Conservation (phyloP, 371 early-diverging fungal species). For the Parasitella parasitica region DNA sequence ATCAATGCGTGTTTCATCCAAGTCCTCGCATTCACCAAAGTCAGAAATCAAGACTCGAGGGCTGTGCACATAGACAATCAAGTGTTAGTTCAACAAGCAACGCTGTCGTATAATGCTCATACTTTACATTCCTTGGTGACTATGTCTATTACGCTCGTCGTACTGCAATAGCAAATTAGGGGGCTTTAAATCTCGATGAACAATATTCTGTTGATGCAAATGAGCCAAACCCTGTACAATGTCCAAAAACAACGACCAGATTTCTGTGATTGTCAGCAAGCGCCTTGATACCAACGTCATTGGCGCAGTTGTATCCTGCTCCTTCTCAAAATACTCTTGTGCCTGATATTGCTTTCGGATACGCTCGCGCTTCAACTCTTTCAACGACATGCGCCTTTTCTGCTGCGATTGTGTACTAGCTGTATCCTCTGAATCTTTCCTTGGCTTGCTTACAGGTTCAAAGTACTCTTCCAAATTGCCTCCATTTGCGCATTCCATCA, state of each 20-base stretch:
- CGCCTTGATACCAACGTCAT: slow-evolving; percentile 25
- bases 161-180: slow-evolving; percentile 85
- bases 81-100: slow-evolving; percentile 3
- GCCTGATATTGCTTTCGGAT: slow-evolving; percentile 32
- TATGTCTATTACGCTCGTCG: slow-evolving; percentile 30
- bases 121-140: slow-evolving; percentile 20
- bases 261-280: slow-evolving; percentile 64
- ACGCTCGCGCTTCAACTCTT: slow-evolving; percentile 38
- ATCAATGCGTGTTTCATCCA: slow-evolving; percentile 44
- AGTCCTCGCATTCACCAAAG: slow-evolving; percentile 95
- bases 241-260: slow-evolving; percentile 85
- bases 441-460: slow-evolving; percentile 19
- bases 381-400: slow-evolving; percentile 14
- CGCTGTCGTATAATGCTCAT: background rate
- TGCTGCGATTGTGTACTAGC: background rate
- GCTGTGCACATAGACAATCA: no score
- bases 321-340: slow-evolving; percentile 28
- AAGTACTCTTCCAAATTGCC: slow-evolving; percentile 95
- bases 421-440: background rate
- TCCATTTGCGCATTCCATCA: slow-evolving; percentile 97
- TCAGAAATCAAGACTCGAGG: slow-evolving; percentile 90
- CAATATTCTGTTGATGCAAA: slow-evolving; percentile 77
- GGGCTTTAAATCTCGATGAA: slow-evolving; percentile 93
- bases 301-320: slow-evolving; percentile 1
- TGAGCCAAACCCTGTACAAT: slow-evolving; percentile 87